Evolutionary conservation across 2,329 filamentous ascomycete genomes (phyloP).

Genomic region (Exophiala aquamarina): DNA sequence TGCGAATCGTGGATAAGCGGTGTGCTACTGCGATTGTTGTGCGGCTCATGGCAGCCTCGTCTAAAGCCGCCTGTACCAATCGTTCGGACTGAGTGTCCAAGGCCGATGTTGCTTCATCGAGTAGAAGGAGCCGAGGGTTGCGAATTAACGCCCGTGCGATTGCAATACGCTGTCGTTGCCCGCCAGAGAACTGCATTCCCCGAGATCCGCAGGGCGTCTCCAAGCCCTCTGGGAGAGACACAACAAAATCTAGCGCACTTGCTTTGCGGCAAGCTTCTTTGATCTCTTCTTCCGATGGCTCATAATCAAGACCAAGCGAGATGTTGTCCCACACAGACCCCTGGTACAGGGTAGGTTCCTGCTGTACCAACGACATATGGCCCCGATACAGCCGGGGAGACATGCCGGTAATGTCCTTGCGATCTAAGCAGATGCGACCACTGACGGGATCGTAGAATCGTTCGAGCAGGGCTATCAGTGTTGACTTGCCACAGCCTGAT

Average conservation of each 20-base stretch:
- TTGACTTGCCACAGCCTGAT: constrained; percentile 64
- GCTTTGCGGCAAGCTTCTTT: constrained; percentile 37
- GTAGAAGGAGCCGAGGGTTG: constrained; percentile 35
- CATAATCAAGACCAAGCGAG: constrained; percentile 50
- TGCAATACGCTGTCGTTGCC: constrained; percentile 44
- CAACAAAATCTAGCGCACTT: constrained; percentile 40
- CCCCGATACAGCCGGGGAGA: constrained; percentile 64
- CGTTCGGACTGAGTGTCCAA: constrained; percentile 40
- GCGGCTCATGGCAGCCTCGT: constrained; percentile 30
- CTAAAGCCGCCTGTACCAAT: constrained; percentile 34
- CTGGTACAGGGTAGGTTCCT: constrained; percentile 72
- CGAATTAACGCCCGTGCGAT: constrained; percentile 44
- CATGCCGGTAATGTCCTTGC: constrained; percentile 57
- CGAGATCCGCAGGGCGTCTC: constrained; percentile 35
- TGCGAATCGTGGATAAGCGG: constrained; percentile 39
- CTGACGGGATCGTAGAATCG: constrained; percentile 68
- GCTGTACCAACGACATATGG: constrained; percentile 68
- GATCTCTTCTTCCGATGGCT: constrained; percentile 33
- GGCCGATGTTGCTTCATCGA: constrained; percentile 46
- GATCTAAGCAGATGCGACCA: constrained; percentile 66
- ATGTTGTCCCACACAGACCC: constrained; percentile 71
- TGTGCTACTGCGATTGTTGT: constrained; percentile 40
- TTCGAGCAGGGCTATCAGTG: constrained; percentile 61
- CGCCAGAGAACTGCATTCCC: constrained; percentile 39
- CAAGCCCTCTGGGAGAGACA: constrained; percentile 39